A percentile compares a stretch with the other conserved stretches of the same genome.
phyloP scores from a whole-genome alignment of 2,329 filamentous ascomycete genomes.

The Pseudofabraea citricarpa region DNA sequence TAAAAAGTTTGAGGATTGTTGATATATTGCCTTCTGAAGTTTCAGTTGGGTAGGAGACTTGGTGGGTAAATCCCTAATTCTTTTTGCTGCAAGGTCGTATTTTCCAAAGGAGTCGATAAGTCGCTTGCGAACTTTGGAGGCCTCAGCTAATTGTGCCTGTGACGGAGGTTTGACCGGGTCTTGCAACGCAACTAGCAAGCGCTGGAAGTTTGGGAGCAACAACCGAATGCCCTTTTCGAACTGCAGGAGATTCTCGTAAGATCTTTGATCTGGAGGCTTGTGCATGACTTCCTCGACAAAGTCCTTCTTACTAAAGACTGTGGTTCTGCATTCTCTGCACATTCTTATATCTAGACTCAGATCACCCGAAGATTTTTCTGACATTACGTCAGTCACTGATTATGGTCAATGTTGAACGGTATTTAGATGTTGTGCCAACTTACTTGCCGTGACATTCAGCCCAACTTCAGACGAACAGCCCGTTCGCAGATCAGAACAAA shows the following conservation, averaged over 20 bases:
- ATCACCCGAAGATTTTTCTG: conserved; percentile 46
- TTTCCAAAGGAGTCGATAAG: conserved; percentile 69
- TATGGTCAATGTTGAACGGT: conserved; percentile 20
- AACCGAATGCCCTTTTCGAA: conserved; percentile 68
- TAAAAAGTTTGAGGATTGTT: conserved; percentile 64
- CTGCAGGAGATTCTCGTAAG: conserved; percentile 64
- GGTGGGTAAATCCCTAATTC: conserved; percentile 63
- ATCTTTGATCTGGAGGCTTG: conserved; percentile 55
- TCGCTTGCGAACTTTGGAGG: conserved; percentile 65
- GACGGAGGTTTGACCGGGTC: conserved; percentile 51
- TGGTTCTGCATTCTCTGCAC: conserved; percentile 81
- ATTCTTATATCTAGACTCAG: conserved; percentile 80
- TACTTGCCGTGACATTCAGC: conserved; percentile 67
- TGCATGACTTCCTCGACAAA: conserved; percentile 55
- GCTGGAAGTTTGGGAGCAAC: conserved; percentile 65
- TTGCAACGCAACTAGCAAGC: conserved; percentile 57
- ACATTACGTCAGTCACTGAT: conserved; percentile 30
- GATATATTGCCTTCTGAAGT: conserved; percentile 64
- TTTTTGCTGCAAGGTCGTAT: conserved; percentile 63
- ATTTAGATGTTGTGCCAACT: conserved; percentile 25
- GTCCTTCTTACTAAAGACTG: conserved; percentile 63
- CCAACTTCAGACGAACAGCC: conserved; percentile 81
- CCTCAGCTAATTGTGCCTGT: conserved; percentile 56
- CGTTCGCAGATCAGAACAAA: conserved; percentile 84
- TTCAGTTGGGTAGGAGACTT: conserved; percentile 57